A percentile compares a stretch with the other conserved stretches of the same genome.
These are phyloP conservation scores for Heterococcus sp. DNA, from an alignment of 108 stramenopile genomes.

Conservation along the genomic window DNA sequence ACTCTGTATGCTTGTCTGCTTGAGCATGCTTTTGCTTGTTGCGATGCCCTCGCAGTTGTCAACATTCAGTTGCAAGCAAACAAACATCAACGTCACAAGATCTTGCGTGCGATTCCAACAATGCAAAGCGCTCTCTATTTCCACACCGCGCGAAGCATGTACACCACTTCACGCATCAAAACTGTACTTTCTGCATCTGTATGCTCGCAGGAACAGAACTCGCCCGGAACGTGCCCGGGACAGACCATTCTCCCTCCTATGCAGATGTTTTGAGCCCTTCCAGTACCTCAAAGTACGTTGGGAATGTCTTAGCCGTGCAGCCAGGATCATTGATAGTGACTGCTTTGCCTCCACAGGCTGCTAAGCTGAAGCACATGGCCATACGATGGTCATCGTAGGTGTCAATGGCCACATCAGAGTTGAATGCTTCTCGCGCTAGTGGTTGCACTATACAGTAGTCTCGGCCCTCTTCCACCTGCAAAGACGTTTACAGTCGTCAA, in stretches of 20 bases:
- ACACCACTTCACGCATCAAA: too few species aligned
- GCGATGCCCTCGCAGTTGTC: too few species aligned
- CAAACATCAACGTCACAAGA: not conserved
- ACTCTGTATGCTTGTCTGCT: too few species aligned
- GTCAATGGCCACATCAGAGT: conserved; percentile 84
- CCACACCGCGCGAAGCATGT: too few species aligned
- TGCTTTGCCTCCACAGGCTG: conserved; percentile 88
- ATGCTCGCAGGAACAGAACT: too few species aligned
- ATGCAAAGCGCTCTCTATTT: too few species aligned
- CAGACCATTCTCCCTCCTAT: not conserved
- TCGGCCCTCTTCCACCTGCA: conserved; percentile 71
- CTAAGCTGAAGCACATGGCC: conserved; percentile 94
- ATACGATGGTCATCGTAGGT: conserved; percentile 98
- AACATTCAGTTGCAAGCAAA: not conserved
- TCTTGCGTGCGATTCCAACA: too few species aligned
- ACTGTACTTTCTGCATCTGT: too few species aligned
- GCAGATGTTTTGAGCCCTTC: conserved; percentile 65
- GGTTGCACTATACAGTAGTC: conserved; percentile 92
- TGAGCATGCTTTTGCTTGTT: too few species aligned
- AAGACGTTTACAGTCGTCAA: too few species aligned
- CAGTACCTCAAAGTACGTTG: conserved; percentile 89
- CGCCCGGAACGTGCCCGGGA: too few species aligned
- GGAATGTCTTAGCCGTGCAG: conserved; percentile 94
- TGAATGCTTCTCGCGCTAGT: conserved; percentile 63
- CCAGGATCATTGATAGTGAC: conserved; percentile 89